Conservation (phyloP, 2,329 filamentous ascomycete species). For the Cercospora sp. region DNA sequence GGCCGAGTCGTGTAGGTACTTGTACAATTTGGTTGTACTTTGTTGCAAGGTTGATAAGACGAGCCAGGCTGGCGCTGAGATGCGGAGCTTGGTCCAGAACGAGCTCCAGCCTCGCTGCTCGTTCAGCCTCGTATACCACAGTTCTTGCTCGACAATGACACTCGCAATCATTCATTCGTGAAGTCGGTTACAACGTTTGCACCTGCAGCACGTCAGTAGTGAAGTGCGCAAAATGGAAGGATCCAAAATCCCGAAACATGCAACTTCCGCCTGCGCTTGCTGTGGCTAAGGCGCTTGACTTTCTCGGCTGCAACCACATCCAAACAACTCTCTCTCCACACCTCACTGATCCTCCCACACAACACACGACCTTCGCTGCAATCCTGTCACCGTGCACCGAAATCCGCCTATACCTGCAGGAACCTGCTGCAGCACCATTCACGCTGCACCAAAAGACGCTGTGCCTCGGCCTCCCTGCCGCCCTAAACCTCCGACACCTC, state of each 20-base stretch:
- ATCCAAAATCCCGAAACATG: not conserved
- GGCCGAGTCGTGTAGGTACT: not conserved
- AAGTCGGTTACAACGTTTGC: not conserved
- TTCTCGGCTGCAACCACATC: constrained; percentile 1
- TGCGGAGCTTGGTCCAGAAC: not conserved
- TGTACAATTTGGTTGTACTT: not conserved
- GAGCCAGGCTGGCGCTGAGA: not conserved
- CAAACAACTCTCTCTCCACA: not conserved
- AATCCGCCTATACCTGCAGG: not conserved
- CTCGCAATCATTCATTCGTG: not conserved
- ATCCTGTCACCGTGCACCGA: not conserved
- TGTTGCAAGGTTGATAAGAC: not conserved
- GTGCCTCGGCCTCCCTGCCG: not conserved
- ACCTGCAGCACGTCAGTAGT: not conserved
- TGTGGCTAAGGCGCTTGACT: not conserved
- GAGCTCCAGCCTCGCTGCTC: not conserved
- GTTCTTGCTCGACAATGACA: not conserved
- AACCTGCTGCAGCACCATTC: not conserved
- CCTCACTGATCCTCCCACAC: not conserved
- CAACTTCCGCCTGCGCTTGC: not conserved
- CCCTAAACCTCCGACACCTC: not conserved
- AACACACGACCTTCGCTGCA: not conserved
- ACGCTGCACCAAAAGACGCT: not conserved
- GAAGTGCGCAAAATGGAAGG: not conserved
- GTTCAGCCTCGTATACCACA: not conserved